phyloP scores from a whole-genome alignment of 768 basidiomycete species.

The Mycena sanguinolenta region DNA sequence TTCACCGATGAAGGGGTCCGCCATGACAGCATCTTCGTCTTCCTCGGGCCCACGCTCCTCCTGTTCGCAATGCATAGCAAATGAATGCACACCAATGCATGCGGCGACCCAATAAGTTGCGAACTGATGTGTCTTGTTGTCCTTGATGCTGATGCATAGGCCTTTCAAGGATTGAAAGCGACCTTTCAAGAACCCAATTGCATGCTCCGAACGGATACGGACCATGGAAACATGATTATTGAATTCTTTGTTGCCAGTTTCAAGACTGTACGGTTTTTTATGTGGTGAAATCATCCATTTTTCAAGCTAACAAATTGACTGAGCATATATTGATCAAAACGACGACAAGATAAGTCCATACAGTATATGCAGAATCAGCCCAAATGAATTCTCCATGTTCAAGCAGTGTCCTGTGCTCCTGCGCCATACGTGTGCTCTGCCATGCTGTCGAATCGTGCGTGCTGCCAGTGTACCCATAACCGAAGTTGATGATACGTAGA shows the following conservation, averaged over 20 bases:
- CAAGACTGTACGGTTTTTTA: slow-evolving; percentile 36
- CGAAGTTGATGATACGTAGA: too few species aligned
- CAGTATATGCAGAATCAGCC: slow-evolving; percentile 48
- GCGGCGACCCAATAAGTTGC: slow-evolving; percentile 44
- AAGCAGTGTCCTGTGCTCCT: slow-evolving; percentile 23
- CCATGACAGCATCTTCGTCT: too few species aligned
- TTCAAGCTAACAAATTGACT: background rate
- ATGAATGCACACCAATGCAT: slow-evolving; percentile 41
- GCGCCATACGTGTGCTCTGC: too few species aligned
- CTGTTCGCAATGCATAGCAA: slow-evolving; percentile 41
- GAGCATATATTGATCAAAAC: background rate
- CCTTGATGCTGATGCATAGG: too few species aligned
- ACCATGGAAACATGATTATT: too few species aligned
- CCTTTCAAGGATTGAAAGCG: too few species aligned
- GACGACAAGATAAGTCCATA: slow-evolving; percentile 11
- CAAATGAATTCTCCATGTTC: slow-evolving; percentile 42
- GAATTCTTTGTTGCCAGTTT: slow-evolving; percentile 40
- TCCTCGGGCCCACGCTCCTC: too few species aligned
- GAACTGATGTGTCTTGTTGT: slow-evolving; percentile 43
- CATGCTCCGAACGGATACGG: too few species aligned
- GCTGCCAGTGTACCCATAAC: too few species aligned
- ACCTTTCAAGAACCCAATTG: too few species aligned
- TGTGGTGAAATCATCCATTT: slow-evolving; percentile 35
- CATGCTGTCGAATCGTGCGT: too few species aligned
- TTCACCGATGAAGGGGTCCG: too few species aligned